Evolutionary conservation across 176 grass and related monocot genomes (phyloP), one percentile per base, ranked within the genome.

Genomic region (Rhynchospora pubera): DNA sequence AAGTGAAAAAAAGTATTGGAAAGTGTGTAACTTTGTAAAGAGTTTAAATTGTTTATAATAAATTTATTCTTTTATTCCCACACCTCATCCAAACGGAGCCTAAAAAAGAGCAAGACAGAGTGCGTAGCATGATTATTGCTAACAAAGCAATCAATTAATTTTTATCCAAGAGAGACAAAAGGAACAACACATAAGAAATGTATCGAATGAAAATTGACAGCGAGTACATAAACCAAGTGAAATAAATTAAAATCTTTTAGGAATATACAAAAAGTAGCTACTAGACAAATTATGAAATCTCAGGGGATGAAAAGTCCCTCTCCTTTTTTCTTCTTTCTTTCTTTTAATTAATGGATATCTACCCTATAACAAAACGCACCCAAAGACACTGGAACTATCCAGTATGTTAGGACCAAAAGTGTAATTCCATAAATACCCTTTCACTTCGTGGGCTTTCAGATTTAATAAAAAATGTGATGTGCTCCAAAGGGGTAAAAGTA

Each of bases 261-360:
- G 55, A 60, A 80, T 62, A 47, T 8, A 44, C 78, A 80, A 64
- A 79, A 23, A 8, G 15, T 65, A 55, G 58, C 79, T 24, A 66
- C 15, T 65, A 16, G 58, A 81, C 78, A 81, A 56, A 60, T 9
- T 21, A 81, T 59, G 32, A 43, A 82, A 82, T 82, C 79, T 82
- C 61, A 82, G 18, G 19, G 16, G 10, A n/a, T 52, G 39, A 63
- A 79, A 61, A 21, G 34, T 45, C 39, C 13, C 52, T 59, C 28
- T 65, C n/a, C 59, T 50, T 9, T 28, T 28, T 28, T 28, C 1
- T 28, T 65, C 44, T 82, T n/a, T 65, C 3, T 81, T 65, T 81
- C 2, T 16, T 63, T 24, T 81, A 39, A 39, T 39, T 39, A 39
- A 39, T 39, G 2, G 1, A 5, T 39, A 39, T 39, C 34, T 39